Percentiles rank a stretch among this genome's conserved stretches.
Conservation (phyloP, 495 filamentous ascomycete genomes). For the Talaromyces wortmannii region DNA sequence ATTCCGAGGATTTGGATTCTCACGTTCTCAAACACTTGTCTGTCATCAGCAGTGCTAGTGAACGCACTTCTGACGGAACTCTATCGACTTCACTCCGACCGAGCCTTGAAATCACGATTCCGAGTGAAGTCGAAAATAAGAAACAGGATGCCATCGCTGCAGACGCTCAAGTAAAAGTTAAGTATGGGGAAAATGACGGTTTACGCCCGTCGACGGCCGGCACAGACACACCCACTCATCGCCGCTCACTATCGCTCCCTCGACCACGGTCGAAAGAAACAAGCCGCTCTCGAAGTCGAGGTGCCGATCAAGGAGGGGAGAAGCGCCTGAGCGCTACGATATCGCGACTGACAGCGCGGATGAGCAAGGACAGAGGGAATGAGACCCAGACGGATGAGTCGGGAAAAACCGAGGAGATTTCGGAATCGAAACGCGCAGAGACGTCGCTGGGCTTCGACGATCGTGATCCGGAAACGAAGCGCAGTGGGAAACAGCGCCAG, state of each 20-base stretch:
- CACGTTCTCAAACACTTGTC: background rate
- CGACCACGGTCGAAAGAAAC: constrained; percentile 53
- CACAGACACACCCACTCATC: constrained; percentile 14
- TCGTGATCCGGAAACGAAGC: constrained; percentile 22
- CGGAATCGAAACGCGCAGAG: constrained; percentile 7
- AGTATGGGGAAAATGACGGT: constrained; percentile 27
- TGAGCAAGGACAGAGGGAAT: constrained; percentile 33
- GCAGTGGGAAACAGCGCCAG: constrained; percentile 28
- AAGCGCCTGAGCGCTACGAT: constrained; percentile 60
- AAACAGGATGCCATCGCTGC: constrained; percentile 23
- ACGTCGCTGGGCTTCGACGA: constrained; percentile 16
- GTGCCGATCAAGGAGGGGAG: constrained; percentile 61
- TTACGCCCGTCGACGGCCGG: constrained; percentile 26
- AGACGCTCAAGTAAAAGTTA: constrained; percentile 12
- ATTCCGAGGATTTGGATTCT: constrained; percentile 27
- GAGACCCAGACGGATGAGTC: constrained; percentile 19
- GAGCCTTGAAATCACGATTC: constrained; percentile 35
- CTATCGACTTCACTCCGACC: constrained; percentile 20
- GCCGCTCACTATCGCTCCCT: constrained; percentile 33
- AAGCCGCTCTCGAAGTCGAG: constrained; percentile 54
- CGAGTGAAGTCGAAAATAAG: constrained; percentile 12
- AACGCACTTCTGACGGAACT: background rate
- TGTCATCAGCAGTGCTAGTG: background rate
- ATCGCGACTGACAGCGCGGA: constrained; percentile 52
- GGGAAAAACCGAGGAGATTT: constrained; percentile 16